Percentiles rank a stretch among this genome's conserved stretches.
These are phyloP conservation scores for Marasmius oreades DNA, from an alignment of 1,284 basidiomycete genomes.

Conservation along the genomic window DNA sequence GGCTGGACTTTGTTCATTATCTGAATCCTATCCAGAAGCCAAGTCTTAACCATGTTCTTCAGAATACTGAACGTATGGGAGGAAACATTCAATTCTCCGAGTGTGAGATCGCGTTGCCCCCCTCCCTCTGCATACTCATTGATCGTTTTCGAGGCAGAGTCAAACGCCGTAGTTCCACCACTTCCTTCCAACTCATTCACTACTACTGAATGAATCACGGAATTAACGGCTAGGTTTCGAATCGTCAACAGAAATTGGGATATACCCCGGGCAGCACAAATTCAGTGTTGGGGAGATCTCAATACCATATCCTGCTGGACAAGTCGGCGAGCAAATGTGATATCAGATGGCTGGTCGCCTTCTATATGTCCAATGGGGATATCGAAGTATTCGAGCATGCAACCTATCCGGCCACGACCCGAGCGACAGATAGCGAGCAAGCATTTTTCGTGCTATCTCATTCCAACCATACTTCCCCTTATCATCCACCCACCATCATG, in stretches of 20 bases:
- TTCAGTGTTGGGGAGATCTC: constrained; percentile 80
- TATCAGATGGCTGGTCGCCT: constrained; percentile 88
- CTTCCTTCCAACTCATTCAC: constrained; percentile 98
- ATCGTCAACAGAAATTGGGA: constrained; percentile 90
- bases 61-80: constrained; percentile 85
- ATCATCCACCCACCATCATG: constrained; percentile 36
- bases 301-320: constrained; percentile 87
- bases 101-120: constrained; percentile 70
- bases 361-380: constrained; percentile 92
- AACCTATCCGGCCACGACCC: constrained; percentile 83
- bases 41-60: constrained; percentile 86
- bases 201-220: constrained; percentile 90
- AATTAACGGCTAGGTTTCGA: constrained; percentile 91
- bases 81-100: constrained; percentile 93
- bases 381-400: constrained; percentile 87
- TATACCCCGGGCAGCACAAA: constrained; percentile 87
- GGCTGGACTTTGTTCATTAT: constrained; percentile 59
- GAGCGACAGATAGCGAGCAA: constrained; percentile 78
- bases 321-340: constrained; percentile 88
- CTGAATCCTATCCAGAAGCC: constrained; percentile 88
- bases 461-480: too few relatives aligned
- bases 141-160: constrained; percentile 86
- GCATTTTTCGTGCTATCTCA: constrained; percentile 80
- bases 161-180: constrained; percentile 90
- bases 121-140: constrained; percentile 87